Evolutionary conservation across 305 asterid genomes (phyloP).

Genomic region (Andrographis paniculata): DNA sequence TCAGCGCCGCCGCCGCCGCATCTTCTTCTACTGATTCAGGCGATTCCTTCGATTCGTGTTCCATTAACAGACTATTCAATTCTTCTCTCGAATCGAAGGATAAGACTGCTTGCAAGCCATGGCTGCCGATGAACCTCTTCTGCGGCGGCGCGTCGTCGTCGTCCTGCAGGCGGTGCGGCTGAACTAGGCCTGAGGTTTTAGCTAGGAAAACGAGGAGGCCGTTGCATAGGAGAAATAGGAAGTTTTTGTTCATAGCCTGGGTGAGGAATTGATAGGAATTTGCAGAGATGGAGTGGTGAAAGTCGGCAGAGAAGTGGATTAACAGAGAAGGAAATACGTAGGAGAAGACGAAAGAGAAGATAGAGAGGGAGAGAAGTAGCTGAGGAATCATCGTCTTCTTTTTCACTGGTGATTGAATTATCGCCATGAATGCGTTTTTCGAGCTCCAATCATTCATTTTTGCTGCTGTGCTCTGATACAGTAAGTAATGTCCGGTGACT

Average conservation of each 20-base stretch:
- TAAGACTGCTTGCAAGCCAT: too few relatives aligned
- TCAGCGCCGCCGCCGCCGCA: background rate
- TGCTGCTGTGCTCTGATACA: background rate
- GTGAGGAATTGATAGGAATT: constrained; percentile 22
- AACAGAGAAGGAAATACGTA: constrained; percentile 18
- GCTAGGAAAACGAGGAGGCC: constrained; percentile 44
- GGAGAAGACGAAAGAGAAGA: constrained; percentile 31
- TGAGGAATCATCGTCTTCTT: constrained; percentile 29
- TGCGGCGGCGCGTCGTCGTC: constrained; percentile 17
- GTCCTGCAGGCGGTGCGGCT: constrained; percentile 13
- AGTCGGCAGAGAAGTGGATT: constrained; percentile 17
- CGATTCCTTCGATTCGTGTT: too few relatives aligned
- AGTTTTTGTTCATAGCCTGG: constrained; percentile 34
- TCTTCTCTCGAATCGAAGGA: too few relatives aligned
- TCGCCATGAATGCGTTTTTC: constrained; percentile 1
- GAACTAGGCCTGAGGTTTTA: constrained; percentile 29
- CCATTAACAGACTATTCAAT: too few relatives aligned
- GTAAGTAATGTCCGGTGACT: too few relatives aligned
- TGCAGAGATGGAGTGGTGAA: constrained; percentile 19
- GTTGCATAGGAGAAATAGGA: constrained; percentile 48
- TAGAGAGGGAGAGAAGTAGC: constrained; percentile 31
- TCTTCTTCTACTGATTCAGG: background rate
- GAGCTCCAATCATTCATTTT: too few relatives aligned
- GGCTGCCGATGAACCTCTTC: too few relatives aligned
- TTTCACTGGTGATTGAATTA: background rate